Conservation (phyloP, 2,329 filamentous ascomycete genomes). For the Phialophora tarda region DNA sequence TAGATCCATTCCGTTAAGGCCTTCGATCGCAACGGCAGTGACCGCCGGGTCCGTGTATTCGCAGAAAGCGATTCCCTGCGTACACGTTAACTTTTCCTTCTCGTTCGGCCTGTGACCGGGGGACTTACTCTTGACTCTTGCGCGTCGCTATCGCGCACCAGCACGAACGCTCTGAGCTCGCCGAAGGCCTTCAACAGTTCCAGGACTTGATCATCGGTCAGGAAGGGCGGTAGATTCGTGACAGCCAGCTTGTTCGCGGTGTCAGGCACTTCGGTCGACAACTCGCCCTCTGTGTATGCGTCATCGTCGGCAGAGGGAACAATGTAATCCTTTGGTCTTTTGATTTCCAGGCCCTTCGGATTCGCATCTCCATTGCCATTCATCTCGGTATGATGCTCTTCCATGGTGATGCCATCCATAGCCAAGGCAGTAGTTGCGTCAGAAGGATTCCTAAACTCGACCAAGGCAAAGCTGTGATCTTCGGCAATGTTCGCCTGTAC, state of each 20-base stretch:
- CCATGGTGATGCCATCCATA: conserved; percentile 87
- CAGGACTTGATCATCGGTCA: conserved; percentile 88
- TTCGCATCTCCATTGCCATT: conserved; percentile 60
- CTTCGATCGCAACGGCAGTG: conserved; percentile 86
- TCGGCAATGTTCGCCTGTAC: conserved; percentile 79
- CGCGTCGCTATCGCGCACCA: conserved; percentile 84
- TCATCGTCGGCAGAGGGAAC: conserved; percentile 79
- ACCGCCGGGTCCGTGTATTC: conserved; percentile 79
- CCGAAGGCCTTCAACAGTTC: conserved; percentile 91
- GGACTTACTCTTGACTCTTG: conserved; percentile 81
- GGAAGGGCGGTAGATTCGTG: conserved; percentile 83
- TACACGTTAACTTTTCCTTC: conserved; percentile 1
- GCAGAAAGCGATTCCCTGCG: conserved; percentile 91
- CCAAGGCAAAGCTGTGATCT: conserved; percentile 78
- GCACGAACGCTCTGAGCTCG: conserved; percentile 85
- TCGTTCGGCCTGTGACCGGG: background rate
- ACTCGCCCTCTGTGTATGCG: conserved; percentile 66
- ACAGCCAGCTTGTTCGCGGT: conserved; percentile 95
- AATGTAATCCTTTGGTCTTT: conserved; percentile 95
- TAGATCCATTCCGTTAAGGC: conserved; percentile 90
- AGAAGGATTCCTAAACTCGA: conserved; percentile 86
- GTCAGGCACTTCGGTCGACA: conserved; percentile 83
- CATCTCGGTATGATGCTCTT: conserved; percentile 63
- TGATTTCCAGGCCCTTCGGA: conserved; percentile 69
- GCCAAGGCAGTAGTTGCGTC: conserved; percentile 93